Evolutionary conservation across 2,329 filamentous ascomycete genomes (phyloP).

Genomic region (Graphilbum fragrans): DNA sequence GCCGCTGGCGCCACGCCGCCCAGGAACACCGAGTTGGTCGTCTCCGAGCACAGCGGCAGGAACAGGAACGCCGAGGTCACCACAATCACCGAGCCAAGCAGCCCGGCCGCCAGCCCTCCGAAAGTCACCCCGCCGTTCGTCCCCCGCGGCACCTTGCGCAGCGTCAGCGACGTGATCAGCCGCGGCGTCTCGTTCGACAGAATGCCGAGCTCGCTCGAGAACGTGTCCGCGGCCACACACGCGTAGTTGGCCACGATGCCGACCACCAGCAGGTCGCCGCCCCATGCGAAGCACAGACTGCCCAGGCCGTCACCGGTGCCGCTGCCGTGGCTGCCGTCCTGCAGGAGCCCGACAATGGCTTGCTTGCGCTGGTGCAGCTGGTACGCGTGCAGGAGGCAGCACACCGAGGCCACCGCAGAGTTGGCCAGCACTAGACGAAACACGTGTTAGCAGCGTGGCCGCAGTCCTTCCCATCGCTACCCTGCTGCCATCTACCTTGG

Average conservation of each 20-base stretch:
- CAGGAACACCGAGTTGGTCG: conserved; percentile 11
- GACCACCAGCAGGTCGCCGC: conserved; percentile 49
- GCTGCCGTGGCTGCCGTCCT: neutral
- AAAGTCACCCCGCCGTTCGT: conserved; percentile 88
- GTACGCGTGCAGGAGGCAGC: conserved; percentile 46
- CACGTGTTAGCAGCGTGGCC: conserved; percentile 7
- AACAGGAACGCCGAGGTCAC: conserved; percentile 52
- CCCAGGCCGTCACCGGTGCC: conserved; percentile 16
- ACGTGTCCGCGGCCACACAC: conserved; percentile 83
- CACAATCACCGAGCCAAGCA: conserved; percentile 62
- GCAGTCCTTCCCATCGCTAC: no score
- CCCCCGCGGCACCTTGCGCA: conserved; percentile 72
- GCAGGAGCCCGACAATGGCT: conserved; percentile 20
- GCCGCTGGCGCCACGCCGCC: conserved; percentile 26
- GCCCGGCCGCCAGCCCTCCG: conserved; percentile 59
- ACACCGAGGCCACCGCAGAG: conserved; percentile 62
- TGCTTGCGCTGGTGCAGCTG: conserved; percentile 39
- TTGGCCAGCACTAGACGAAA: conserved; percentile 62
- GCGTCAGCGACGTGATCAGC: conserved; percentile 68
- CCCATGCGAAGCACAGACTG: conserved; percentile 45
- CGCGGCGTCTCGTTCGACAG: conserved; percentile 64
- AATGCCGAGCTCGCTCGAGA: conserved; percentile 91
- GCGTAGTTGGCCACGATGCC: conserved; percentile 77
- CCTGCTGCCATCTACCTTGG: no score
- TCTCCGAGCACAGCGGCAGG: conserved; percentile 51